These are phyloP conservation scores for Candida rishiriensis DNA, from an alignment of 805 yeast species.

Conservation along the genomic window DNA sequence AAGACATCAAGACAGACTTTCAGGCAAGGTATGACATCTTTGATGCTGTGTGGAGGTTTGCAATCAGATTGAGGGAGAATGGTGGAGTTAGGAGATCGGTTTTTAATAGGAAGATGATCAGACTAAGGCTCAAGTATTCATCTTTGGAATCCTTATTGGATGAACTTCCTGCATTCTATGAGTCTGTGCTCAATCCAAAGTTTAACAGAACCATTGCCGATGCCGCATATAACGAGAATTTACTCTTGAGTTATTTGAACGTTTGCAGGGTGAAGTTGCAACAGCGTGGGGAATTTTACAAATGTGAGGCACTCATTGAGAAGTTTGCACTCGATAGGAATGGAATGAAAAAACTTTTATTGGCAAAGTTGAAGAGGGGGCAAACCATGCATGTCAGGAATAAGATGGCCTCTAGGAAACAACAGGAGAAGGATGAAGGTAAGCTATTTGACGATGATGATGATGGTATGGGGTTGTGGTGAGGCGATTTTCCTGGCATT, in stretches of 20 bases:
- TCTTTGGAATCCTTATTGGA: constrained; percentile 20
- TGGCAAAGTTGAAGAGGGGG: constrained; percentile 7
- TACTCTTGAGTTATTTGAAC: constrained; percentile 19
- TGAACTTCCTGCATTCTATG: constrained; percentile 20
- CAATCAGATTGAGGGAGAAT: constrained; percentile 7
- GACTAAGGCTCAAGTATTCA: constrained; percentile 18
- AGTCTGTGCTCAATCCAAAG: constrained; percentile 5
- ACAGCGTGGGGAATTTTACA: constrained; percentile 17
- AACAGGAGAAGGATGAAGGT: constrained; percentile 4
- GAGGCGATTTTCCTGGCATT: background rate
- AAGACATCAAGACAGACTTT: constrained; percentile 7
- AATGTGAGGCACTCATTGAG: constrained; percentile 26
- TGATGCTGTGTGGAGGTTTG: constrained; percentile 23
- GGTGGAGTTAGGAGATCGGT: constrained; percentile 4
- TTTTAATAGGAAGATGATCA: constrained; percentile 17
- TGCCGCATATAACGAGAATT: constrained; percentile 16
- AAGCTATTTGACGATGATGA: constrained; percentile 24
- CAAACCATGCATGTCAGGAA: constrained; percentile 18
- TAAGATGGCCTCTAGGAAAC: constrained; percentile 9
- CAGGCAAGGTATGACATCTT: constrained; percentile 17
- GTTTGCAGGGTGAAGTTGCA: constrained; percentile 19
- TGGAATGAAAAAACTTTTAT: constrained; percentile 15
- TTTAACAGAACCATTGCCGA: constrained; percentile 11
- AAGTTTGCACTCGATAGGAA: constrained; percentile 20
- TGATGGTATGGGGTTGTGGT: constrained; percentile 26